Evolutionary conservation across 495 filamentous ascomycete genomes (phyloP).

Genomic region (Rhizodiscina lignyota): DNA sequence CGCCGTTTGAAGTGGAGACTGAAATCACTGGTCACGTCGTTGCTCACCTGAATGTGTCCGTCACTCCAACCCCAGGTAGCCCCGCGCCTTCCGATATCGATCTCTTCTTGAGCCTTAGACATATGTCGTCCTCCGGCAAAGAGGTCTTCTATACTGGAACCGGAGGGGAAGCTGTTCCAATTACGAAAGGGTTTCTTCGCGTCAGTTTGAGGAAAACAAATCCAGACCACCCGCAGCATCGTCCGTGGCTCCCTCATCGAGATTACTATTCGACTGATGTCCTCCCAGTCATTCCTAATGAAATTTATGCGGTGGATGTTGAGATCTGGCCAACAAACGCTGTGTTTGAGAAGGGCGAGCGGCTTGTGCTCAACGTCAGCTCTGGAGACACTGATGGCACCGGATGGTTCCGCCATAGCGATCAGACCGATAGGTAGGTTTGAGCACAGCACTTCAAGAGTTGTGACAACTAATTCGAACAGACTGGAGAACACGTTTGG

Average conservation of each 20-base stretch:
- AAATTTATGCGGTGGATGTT: conserved; percentile 45
- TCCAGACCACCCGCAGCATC: conserved; percentile 28
- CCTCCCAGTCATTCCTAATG: conserved; percentile 32
- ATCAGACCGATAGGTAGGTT: conserved; percentile 26
- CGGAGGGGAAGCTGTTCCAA: conserved; percentile 31
- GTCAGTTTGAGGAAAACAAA: conserved; percentile 36
- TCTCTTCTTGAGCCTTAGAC: conserved; percentile 44
- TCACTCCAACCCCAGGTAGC: conserved; percentile 23
- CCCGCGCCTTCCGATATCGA: conserved; percentile 37
- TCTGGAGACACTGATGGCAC: conserved; percentile 44
- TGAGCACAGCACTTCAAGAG: background rate
- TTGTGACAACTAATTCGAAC: background rate
- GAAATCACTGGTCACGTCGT: conserved; percentile 53
- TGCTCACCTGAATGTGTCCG: conserved; percentile 42
- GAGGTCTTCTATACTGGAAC: conserved; percentile 51
- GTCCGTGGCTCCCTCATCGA: conserved; percentile 36
- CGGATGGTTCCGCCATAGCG: conserved; percentile 40
- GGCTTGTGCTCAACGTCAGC: conserved; percentile 39
- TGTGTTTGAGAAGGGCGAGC: conserved; percentile 35
- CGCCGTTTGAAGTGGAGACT: conserved; percentile 36
- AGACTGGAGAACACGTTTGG: conserved; percentile 23
- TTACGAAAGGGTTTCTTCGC: conserved; percentile 41
- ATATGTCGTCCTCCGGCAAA: conserved; percentile 35
- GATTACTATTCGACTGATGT: conserved; percentile 44
- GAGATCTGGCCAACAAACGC: conserved; percentile 58